These are phyloP conservation scores for Melocanna baccifera DNA, from an alignment of 176 grass and related monocot species.

Conservation along the genomic window DNA sequence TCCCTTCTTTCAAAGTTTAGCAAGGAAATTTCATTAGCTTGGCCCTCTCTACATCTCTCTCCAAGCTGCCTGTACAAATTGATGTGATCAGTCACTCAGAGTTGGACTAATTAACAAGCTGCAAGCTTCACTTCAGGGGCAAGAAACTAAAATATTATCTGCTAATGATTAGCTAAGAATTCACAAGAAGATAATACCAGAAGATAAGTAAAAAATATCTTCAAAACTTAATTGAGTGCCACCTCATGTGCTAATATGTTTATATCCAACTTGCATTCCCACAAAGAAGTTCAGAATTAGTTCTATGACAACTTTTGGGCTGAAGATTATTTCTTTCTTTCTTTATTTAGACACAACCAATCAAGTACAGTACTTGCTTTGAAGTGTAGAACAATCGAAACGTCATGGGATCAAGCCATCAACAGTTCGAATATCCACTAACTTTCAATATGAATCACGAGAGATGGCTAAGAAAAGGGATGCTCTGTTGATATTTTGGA, in stretches of 20 bases:
- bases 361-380: slow-evolving; percentile 43
- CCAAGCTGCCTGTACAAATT: no score
- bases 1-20: no score
- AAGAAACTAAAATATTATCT: slow-evolving; percentile 34
- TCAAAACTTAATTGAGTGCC: neutral
- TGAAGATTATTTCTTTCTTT: neutral
- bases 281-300: neutral
- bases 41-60: no score
- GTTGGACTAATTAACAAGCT: slow-evolving; percentile 28
- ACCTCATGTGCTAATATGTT: slow-evolving; percentile 16
- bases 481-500: slow-evolving; percentile 23
- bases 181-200: neutral
- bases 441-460: slow-evolving; percentile 32
- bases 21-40: no score
- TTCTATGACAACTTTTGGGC: neutral
- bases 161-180: neutral
- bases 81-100: neutral
- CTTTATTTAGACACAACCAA: slow-evolving; percentile 18
- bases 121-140: slow-evolving; percentile 35
- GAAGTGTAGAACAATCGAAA: slow-evolving; percentile 44
- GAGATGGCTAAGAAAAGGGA: slow-evolving; percentile 22
- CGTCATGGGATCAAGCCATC: slow-evolving; percentile 35
- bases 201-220: neutral
- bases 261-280: neutral
- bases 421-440: slow-evolving; percentile 36